Conservation (phyloP, 208 protist genomes). For the Acanthamoeba lenticulata region DNA sequence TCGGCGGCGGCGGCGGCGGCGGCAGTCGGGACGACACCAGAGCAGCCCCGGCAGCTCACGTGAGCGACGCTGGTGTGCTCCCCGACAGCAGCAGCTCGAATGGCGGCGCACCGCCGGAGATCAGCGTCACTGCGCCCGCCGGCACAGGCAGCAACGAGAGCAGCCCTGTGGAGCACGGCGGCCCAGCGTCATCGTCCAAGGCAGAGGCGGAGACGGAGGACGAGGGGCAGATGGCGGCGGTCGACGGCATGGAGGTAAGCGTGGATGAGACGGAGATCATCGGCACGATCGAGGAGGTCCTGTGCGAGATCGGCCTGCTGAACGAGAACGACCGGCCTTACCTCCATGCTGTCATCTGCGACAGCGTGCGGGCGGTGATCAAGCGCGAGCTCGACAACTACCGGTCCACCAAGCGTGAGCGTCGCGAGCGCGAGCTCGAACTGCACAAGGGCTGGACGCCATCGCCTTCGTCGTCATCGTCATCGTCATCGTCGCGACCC, state of each 20-base stretch:
- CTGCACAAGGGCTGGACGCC: not conserved
- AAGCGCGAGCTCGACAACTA: slow-evolving; percentile 47
- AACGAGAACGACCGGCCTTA: slow-evolving; percentile 32
- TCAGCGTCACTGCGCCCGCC: too few relatives aligned
- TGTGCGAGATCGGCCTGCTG: slow-evolving; percentile 14
- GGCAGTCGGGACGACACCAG: not conserved
- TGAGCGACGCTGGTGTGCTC: too few relatives aligned
- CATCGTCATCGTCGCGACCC: not conserved
- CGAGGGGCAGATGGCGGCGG: not conserved
- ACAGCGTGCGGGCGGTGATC: slow-evolving; percentile 26
- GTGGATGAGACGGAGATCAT: slow-evolving; percentile 14
- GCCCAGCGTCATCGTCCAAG: not conserved
- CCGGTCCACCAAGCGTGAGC: not conserved
- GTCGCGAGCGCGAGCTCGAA: not conserved
- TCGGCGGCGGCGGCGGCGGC: not conserved
- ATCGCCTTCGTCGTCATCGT: not conserved
- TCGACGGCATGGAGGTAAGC: not conserved
- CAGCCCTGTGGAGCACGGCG: not conserved
- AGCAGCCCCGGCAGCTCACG: not conserved
- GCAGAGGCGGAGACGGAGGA: not conserved
- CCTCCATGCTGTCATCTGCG: not conserved
- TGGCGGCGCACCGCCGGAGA: too few relatives aligned
- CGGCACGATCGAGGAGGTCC: slow-evolving; percentile 31
- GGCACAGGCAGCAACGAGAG: not conserved
- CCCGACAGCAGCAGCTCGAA: too few relatives aligned